phyloP scores from a whole-genome alignment of 495 filamentous ascomycete genomes.

The Penicillium coprophilum region DNA sequence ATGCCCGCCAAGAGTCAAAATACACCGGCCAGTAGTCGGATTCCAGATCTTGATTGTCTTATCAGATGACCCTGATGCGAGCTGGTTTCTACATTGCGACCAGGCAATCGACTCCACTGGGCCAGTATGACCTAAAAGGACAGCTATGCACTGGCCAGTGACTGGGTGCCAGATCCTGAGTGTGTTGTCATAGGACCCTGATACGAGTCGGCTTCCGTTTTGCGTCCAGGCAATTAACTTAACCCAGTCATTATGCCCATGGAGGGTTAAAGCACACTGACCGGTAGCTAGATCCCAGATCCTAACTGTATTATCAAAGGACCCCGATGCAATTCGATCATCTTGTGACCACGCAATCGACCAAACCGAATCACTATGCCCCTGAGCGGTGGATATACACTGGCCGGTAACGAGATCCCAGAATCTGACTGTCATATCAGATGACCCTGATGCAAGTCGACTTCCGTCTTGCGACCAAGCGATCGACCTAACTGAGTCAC shows the following conservation, averaged over 20 bases:
- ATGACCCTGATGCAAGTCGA: conserved; percentile 10
- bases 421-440: conserved; percentile 16
- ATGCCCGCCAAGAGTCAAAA: background rate
- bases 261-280: background rate
- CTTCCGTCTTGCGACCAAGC: conserved; percentile 8
- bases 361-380: background rate
- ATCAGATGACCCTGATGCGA: conserved; percentile 13
- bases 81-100: conserved; percentile 1
- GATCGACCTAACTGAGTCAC: background rate
- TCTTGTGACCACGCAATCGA: background rate
- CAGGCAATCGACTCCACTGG: conserved; percentile 2
- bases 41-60: conserved; percentile 16
- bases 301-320: conserved; percentile 13
- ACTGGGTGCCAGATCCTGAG: conserved; percentile 56
- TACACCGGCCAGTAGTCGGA: background rate
- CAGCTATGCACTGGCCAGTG: conserved; percentile 58
- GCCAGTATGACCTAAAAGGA: too few relatives aligned
- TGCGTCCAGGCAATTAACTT: background rate
- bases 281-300: conserved; percentile 6
- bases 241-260: background rate
- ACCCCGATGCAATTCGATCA: conserved; percentile 15
- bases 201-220: conserved; percentile 17
- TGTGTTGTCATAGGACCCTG: conserved; percentile 9
- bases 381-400: background rate
- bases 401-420: background rate